Percentiles rank a stretch among this genome's conserved stretches.
phyloP scores from a whole-genome alignment of 148 eudicot species.

The Amaranthus hypochondriacus region DNA sequence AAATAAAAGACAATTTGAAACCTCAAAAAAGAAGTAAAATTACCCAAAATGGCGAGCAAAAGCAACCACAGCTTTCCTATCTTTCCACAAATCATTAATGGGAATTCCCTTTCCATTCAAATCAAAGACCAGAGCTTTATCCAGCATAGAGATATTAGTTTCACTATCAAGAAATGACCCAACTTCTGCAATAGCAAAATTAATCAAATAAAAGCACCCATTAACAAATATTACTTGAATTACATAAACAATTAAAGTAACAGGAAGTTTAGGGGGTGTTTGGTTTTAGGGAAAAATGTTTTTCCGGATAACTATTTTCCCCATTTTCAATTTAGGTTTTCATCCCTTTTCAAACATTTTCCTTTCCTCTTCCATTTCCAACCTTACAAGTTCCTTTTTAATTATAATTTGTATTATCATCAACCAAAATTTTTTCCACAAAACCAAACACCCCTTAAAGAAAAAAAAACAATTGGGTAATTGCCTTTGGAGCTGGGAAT shows the following conservation, averaged over 20 bases:
- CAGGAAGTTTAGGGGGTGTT: neutral
- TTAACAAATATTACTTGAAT: neutral
- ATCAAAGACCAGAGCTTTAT: constrained; percentile 58
- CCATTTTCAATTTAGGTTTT: too few relatives aligned
- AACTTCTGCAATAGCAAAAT: constrained; percentile 30
- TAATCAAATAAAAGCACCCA: neutral
- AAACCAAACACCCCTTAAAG: too few relatives aligned
- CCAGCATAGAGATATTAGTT: constrained; percentile 36
- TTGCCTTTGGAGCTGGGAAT: constrained; percentile 39
- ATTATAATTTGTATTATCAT: too few relatives aligned
- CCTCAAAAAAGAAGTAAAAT: neutral
- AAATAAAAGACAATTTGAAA: neutral
- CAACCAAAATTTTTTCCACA: neutral
- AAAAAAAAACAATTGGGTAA: neutral
- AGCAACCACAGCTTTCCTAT: constrained; percentile 86
- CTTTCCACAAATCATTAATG: constrained; percentile 87
- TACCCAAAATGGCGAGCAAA: constrained; percentile 99
- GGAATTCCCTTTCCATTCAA: constrained; percentile 63
- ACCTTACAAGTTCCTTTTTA: too few relatives aligned
- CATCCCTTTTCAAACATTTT: too few relatives aligned
- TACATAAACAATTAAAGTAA: neutral
- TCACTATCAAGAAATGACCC: constrained; percentile 26
- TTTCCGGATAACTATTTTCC: too few relatives aligned
- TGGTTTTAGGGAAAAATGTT: too few relatives aligned
- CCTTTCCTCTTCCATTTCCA: too few relatives aligned